A percentile compares a stretch with the other conserved stretches of the same genome.
These are phyloP conservation scores for Ulvella scutata DNA, from an alignment of 139 green algal species.

Conservation along the genomic window DNA sequence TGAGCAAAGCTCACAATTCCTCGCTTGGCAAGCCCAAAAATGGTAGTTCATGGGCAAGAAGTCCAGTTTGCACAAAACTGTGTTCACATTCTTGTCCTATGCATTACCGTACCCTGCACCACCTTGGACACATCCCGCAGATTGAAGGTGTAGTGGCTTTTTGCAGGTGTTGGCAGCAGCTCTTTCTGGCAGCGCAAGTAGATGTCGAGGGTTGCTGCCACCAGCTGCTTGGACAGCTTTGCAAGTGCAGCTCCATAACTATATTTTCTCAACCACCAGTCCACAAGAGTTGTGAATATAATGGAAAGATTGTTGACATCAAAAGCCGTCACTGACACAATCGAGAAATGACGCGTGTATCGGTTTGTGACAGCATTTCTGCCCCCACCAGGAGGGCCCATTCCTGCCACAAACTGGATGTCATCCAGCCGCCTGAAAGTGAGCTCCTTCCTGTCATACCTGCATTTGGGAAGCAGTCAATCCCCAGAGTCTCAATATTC, in stretches of 20 bases:
- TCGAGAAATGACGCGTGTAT: constrained; percentile 44
- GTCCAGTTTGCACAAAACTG: no score
- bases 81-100: no score
- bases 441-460: constrained; percentile 60
- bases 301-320: constrained; percentile 37
- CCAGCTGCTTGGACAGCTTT: constrained; percentile 11
- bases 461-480: constrained; percentile 16
- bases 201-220: constrained; percentile 17
- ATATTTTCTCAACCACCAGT: constrained; percentile 17
- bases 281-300: constrained; percentile 42
- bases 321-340: constrained; percentile 41
- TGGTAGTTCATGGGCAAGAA: no score
- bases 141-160: constrained; percentile 69
- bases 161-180: constrained; percentile 42
- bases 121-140: constrained; percentile 58
- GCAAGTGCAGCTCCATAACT: constrained; percentile 8
- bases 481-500: neutral
- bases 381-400: constrained; percentile 53
- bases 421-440: constrained; percentile 46
- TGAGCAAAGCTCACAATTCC: no score
- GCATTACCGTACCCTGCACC: constrained; percentile 32
- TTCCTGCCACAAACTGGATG: constrained; percentile 60
- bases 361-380: constrained; percentile 46
- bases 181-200: neutral
- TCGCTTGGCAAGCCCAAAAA: no score